Conservation (phyloP, 257 asterid genomes). For the Lycium ferocissimum region DNA sequence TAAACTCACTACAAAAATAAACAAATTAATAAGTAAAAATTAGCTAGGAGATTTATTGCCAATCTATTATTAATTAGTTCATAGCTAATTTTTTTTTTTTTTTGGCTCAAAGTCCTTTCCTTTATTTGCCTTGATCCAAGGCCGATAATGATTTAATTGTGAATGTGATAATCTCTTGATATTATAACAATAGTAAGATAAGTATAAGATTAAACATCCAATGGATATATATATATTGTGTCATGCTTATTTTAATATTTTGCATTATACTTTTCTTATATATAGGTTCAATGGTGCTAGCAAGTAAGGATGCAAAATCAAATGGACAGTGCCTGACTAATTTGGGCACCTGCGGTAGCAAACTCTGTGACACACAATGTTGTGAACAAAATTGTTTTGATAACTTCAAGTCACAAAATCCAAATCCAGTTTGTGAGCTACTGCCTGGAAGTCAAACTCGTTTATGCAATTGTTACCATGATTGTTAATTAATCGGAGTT, state of each 20-base stretch:
- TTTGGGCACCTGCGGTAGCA: not conserved
- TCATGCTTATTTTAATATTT: not conserved
- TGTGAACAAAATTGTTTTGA: not conserved
- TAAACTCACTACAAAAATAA: no score
- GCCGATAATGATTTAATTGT: no score
- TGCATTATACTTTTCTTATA: not conserved
- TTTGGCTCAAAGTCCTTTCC: no score
- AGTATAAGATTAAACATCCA: not conserved
- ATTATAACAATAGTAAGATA: not conserved
- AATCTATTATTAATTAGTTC: no score
- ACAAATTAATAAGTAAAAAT: no score
- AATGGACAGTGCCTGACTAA: not conserved
- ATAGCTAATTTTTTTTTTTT: no score
- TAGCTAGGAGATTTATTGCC: no score
- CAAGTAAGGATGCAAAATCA: not conserved
- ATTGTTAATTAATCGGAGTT: not conserved
- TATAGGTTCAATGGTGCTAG: not conserved
- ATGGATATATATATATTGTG: no score
- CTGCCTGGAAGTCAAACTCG: not conserved
- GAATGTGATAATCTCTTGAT: not conserved
- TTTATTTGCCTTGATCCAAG: no score
- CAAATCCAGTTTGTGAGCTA: not conserved
- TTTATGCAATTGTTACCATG: constrained; percentile 25
- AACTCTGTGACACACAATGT: not conserved
- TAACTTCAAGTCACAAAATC: not conserved